Evolutionary conservation across 768 basidiomycete genomes (phyloP).

Genomic region (Boletus patriciae): DNA sequence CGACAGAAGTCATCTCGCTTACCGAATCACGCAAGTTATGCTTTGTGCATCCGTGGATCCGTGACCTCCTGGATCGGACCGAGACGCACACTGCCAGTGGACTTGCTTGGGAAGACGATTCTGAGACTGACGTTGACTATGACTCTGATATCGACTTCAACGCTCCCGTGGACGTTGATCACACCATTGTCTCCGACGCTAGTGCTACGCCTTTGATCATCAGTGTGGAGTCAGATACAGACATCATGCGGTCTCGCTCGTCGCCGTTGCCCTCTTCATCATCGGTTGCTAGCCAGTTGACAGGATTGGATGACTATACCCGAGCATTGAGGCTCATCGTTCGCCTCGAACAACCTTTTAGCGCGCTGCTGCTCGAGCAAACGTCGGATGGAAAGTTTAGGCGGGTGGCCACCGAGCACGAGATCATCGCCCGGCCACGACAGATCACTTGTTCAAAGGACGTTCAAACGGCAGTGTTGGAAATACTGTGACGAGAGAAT

Average conservation of each 20-base stretch:
- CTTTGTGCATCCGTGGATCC: slow-evolving; percentile 15
- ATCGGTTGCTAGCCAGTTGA: neutral
- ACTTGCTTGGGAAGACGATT: slow-evolving; percentile 7
- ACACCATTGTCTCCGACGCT: neutral
- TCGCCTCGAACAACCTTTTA: slow-evolving; percentile 14
- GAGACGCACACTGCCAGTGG: neutral
- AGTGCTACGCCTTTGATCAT: neutral
- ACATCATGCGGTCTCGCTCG: neutral
- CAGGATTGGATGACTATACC: slow-evolving; percentile 5
- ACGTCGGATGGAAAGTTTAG: slow-evolving; percentile 16
- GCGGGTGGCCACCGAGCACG: slow-evolving; percentile 15
- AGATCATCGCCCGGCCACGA: slow-evolving; percentile 11
- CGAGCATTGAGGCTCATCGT: slow-evolving; percentile 14
- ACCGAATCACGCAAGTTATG: slow-evolving; percentile 4
- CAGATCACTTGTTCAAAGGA: slow-evolving; percentile 5
- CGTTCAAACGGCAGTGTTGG: slow-evolving; percentile 11
- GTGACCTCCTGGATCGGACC: neutral
- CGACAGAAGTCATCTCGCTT: slow-evolving; percentile 1
- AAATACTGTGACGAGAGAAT: neutral
- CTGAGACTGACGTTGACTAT: slow-evolving; percentile 1
- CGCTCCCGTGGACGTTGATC: slow-evolving; percentile 1
- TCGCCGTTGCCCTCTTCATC: neutral
- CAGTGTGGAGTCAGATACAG: neutral
- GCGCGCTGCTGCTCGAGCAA: slow-evolving; percentile 9
- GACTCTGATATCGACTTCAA: slow-evolving; percentile 9